These are phyloP conservation scores for Fagopyrum homotropicum DNA, from an alignment of 148 eudicot species.

Conservation along the genomic window DNA sequence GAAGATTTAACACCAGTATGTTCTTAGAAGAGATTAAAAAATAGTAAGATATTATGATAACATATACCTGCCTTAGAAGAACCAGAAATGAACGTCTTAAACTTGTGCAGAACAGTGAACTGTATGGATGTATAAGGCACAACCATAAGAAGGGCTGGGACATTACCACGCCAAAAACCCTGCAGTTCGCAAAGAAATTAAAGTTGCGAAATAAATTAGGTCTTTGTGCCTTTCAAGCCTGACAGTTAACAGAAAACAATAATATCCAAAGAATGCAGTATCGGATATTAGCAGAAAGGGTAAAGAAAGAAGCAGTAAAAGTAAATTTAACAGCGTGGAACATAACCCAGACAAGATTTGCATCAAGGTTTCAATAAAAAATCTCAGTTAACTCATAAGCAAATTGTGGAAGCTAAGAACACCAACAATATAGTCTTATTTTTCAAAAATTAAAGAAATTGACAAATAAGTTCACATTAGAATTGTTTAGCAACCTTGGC, in stretches of 20 bases:
- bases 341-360: neutral
- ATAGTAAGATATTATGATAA: neutral
- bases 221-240: neutral
- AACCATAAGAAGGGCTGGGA: constrained; percentile 95
- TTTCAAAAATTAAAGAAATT: too few species aligned
- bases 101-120: constrained; percentile 68
- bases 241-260: neutral
- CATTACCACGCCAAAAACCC: constrained; percentile 99
- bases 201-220: neutral
- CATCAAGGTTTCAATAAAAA: neutral
- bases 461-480: neutral
- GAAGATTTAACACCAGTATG: neutral
- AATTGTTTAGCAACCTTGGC: too few species aligned
- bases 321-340: neutral
- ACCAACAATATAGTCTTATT: too few species aligned
- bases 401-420: neutral
- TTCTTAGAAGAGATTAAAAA: neutral
- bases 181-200: constrained; percentile 20
- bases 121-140: constrained; percentile 97
- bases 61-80: constrained; percentile 83
- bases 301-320: neutral
- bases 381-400: neutral
- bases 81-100: constrained; percentile 77
- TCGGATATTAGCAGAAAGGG: neutral
- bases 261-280: neutral